Evolutionary conservation across 2,329 filamentous ascomycete genomes (phyloP), one percentile per base, ranked within the genome.

Genomic region (Periconia sp.): DNA sequence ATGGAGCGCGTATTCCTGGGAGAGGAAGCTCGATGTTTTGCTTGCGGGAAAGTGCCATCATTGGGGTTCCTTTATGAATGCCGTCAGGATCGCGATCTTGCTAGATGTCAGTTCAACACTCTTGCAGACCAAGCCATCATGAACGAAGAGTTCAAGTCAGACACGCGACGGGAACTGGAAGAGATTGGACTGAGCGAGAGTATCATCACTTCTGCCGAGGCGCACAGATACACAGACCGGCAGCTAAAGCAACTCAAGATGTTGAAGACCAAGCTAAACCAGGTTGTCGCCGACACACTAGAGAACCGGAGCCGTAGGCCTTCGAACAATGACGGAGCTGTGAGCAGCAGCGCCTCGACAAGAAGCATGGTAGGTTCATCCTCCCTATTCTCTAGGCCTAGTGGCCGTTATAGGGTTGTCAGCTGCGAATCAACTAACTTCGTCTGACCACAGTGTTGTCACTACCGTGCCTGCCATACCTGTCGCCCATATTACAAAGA

Each of bases 51-150:
- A 28, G 66, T 68, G 1, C 80, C 85, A 0, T 69, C 76, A 12
- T 75, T 85, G 39, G 87, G 87, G 18, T 94, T 86, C 81, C 71
- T 94, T 16, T 94, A 89, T 66, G 76, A 79, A 46, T 94, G 89
- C 66, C 80, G 78, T 10, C 82, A 88, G 62, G 87, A 91, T 19
- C 38, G 37, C 13, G 44, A 48, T 24, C 15, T 34, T 10, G 33
- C 34, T n/a, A 46, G 50, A 13, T 47, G 54, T 2, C 43, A 40
- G 21, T 21, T 43, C 11, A 35, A 48, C 5, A 13, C 54, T 15
- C 22, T 23, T 3, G 18, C 13, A 8, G 11, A 46, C 5, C 8
- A 17, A 19, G 13, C 24, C 21, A 16, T 43, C 35, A 11, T 15
- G 17, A 15, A 24, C 10, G 32, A 35, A n/a, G 10, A 4, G 12